phyloP scores from a whole-genome alignment of 306 rosid species.

The Malus asiatica region DNA sequence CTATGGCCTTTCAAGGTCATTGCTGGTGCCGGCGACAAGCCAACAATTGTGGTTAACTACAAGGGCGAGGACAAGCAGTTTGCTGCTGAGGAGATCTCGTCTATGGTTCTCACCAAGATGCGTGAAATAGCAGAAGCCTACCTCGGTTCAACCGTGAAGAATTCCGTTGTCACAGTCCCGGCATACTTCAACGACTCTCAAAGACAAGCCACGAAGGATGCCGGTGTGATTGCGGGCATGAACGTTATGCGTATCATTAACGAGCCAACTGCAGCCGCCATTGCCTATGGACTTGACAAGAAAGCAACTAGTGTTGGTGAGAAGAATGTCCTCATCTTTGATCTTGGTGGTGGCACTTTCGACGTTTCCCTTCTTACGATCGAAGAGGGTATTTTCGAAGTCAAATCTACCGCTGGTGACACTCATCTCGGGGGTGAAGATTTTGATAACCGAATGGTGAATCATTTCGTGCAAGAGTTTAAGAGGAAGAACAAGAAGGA shows the following conservation, averaged over 20 bases:
- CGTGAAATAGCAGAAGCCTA: constrained; percentile 30
- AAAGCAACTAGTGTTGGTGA: constrained; percentile 15
- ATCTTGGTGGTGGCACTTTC: constrained; percentile 35
- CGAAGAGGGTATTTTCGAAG: constrained; percentile 25
- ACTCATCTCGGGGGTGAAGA: constrained; percentile 35
- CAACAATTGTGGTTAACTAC: constrained; percentile 27
- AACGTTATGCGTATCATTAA: constrained; percentile 35
- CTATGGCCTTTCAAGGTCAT: constrained; percentile 36
- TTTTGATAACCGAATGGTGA: constrained; percentile 31
- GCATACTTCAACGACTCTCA: constrained; percentile 31
- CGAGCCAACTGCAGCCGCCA: constrained; percentile 33
- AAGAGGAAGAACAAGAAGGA: constrained; percentile 30
- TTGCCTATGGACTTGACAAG: constrained; percentile 40
- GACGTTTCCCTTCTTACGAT: constrained; percentile 35
- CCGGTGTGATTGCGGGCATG: constrained; percentile 25
- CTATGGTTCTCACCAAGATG: constrained; percentile 33
- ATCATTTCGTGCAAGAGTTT: constrained; percentile 32
- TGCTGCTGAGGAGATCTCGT: constrained; percentile 31
- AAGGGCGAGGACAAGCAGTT: constrained; percentile 31
- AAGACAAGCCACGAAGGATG: constrained; percentile 38
- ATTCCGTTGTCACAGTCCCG: constrained; percentile 38
- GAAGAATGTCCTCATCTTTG: constrained; percentile 31
- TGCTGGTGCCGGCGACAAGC: constrained; percentile 28
- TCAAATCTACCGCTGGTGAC: constrained; percentile 34
- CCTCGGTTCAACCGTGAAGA: constrained; percentile 15